phyloP scores from a whole-genome alignment of 805 yeast species.

The Starmera dryadoides region DNA sequence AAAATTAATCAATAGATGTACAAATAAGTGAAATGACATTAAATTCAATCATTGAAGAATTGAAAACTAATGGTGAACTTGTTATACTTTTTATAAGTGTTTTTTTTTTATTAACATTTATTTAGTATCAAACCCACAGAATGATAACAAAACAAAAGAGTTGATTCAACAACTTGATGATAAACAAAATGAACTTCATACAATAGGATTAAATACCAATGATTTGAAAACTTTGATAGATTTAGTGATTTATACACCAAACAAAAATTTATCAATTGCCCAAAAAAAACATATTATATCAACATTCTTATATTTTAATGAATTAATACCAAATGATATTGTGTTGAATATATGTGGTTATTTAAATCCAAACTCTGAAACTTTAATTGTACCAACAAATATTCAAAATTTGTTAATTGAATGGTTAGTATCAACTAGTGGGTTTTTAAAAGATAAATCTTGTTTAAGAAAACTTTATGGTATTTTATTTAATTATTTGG shows the following conservation, averaged over 20 bases:
- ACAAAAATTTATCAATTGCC: background rate
- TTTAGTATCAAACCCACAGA: too few species aligned
- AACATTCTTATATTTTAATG: constrained; percentile 23
- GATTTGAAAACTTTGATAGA: constrained; percentile 6
- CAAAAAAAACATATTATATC: constrained; percentile 15
- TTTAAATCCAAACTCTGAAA: constrained; percentile 22
- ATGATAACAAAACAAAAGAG: too few species aligned
- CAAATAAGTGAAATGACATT: too few species aligned
- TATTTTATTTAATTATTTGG: constrained; percentile 26
- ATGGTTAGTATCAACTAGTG: constrained; percentile 27
- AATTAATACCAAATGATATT: constrained; percentile 15
- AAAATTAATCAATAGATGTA: too few species aligned
- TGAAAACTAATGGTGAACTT: too few species aligned
- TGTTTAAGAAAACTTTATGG: constrained; percentile 17
- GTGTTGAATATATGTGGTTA: constrained; percentile 21
- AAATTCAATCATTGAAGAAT: too few species aligned
- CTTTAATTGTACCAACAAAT: constrained; percentile 8
- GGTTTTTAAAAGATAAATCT: constrained; percentile 14
- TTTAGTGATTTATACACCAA: constrained; percentile 4
- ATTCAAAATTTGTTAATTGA: constrained; percentile 22
- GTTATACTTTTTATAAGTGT: too few species aligned
- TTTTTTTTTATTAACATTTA: too few species aligned
- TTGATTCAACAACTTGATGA: too few species aligned
- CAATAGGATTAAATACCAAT: constrained; percentile 3
- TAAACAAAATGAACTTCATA: too few species aligned